phyloP scores from a whole-genome alignment of 73 alveolate species.

The Halteria grandinella region DNA sequence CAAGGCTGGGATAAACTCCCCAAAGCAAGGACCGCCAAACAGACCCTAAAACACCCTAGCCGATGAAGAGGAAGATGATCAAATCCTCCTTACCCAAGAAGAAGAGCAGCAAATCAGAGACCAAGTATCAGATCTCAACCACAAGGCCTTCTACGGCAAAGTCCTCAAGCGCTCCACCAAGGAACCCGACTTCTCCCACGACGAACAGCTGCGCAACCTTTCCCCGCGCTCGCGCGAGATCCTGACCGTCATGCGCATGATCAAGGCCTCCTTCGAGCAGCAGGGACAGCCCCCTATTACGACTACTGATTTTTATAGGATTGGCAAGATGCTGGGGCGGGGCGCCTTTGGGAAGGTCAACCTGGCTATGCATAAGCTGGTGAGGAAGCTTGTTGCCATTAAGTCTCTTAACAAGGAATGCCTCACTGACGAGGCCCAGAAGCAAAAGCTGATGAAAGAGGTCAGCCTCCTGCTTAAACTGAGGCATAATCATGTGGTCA shows the following conservation, averaged over 20 bases:
- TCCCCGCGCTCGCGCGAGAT: slow-evolving; percentile 53
- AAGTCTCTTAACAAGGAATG: slow-evolving; percentile 70
- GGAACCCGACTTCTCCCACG: not conserved
- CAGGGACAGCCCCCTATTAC: slow-evolving; percentile 50
- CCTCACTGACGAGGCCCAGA: slow-evolving; percentile 49
- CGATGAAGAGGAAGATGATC: slow-evolving; percentile 8
- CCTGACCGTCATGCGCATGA: slow-evolving; percentile 5
- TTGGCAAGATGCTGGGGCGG: slow-evolving; percentile 80
- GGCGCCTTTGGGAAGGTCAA: slow-evolving; percentile 90
- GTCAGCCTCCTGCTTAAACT: slow-evolving; percentile 43
- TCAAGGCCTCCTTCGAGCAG: slow-evolving; percentile 6
- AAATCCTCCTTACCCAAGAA: slow-evolving; percentile 9
- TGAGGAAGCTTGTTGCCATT: slow-evolving; percentile 82
- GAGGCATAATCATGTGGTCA: slow-evolving; percentile 75
- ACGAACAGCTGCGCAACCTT: slow-evolving; percentile 13
- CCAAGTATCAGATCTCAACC: slow-evolving; percentile 32
- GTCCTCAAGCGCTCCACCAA: slow-evolving; percentile 20
- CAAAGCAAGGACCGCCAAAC: too few relatives aligned
- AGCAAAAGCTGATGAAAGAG: slow-evolving; percentile 48
- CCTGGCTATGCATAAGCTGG: slow-evolving; percentile 76
- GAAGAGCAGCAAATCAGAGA: slow-evolving; percentile 26
- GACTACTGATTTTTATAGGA: slow-evolving; percentile 67
- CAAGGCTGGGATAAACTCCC: too few relatives aligned
- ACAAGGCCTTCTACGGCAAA: slow-evolving; percentile 51
- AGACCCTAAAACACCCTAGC: not conserved